These are phyloP conservation scores for Globisporangium heterothallicum DNA, from an alignment of 352 stramenopile genomes.

Conservation along the genomic window DNA sequence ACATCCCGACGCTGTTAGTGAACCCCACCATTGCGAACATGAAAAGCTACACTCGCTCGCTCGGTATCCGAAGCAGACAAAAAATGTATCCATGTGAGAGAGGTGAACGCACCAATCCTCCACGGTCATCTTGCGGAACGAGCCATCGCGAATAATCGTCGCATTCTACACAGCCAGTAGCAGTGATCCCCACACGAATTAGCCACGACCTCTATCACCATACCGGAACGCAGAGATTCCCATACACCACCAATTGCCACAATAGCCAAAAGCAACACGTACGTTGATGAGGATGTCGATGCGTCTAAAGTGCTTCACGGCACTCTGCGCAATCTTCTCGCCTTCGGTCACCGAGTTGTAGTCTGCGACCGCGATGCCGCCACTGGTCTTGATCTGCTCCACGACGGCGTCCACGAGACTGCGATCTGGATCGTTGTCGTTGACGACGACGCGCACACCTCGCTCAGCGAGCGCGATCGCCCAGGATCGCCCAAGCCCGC, in stretches of 20 bases:
- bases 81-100: slow-evolving; percentile 5
- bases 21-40: too few species aligned
- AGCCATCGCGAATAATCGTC: slow-evolving; percentile 64
- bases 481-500: slow-evolving; percentile 48
- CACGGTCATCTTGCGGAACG: slow-evolving; percentile 69
- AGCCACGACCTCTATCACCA: neutral
- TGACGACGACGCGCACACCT: slow-evolving; percentile 53
- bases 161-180: slow-evolving; percentile 36
- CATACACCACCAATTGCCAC: too few species aligned
- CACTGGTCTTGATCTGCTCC: slow-evolving; percentile 21
- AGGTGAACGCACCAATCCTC: slow-evolving; percentile 34
- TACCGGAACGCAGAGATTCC: too few species aligned
- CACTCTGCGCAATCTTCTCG: slow-evolving; percentile 33
- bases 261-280: slow-evolving; percentile 12
- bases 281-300: slow-evolving; percentile 79
- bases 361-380: slow-evolving; percentile 43
- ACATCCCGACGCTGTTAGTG: neutral
- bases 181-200: slow-evolving; percentile 6
- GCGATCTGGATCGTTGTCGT: slow-evolving; percentile 55
- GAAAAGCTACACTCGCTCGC: too few species aligned
- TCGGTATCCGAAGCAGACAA: too few species aligned
- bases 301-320: slow-evolving; percentile 38
- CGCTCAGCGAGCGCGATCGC: slow-evolving; percentile 38
- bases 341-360: slow-evolving; percentile 49
- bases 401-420: slow-evolving; percentile 43